Evolutionary conservation across 768 basidiomycete species (phyloP), one percentile per base, ranked within the genome.

Genomic region (Phlebiopsis flavidoalba): DNA sequence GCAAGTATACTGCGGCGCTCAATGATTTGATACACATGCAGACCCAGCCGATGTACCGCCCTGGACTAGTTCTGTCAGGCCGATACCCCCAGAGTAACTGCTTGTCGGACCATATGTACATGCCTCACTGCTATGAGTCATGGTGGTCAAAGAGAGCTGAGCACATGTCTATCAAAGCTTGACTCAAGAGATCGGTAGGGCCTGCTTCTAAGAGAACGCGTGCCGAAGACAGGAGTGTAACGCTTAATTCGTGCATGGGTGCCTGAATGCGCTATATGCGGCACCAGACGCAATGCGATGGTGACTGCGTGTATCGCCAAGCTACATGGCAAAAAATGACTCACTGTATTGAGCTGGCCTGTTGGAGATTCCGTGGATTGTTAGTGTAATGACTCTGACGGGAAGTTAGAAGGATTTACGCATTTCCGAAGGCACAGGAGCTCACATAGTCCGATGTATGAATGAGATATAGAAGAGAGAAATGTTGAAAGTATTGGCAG

Each of bases 1-100:
- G 43, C 15, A 72, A 51, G 53, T 71, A 58, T 22, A 64, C 22
- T 3, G 67, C 66, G 17, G 69, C 61, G 37, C 67, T 61, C 22
- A 69, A 55, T 19, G 66, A 62, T 43, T n/a, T 63, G 60, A 24
- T 70, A 45, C 19, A 72, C 65, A n/a, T 15, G 70, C 70, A 54
- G n/a, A n/a, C n/a, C n/a, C n/a, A n/a, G 70, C 70, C 2, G 58
- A 59, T 33, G 69, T 61, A 19, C 72, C 69, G 56, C 70, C 72
- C 54, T 71, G 68, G 40, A 70, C 77, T 78, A 40, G 53, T 24
- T n/a, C 31, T 21, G 53, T 58, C 5, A 49, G n/a, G n/a, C n/a
- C 12, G 17, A 58, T 21, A 21, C 33, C 46, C 36, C 40, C n/a
- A n/a, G 40, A 17, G 40, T 43, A 43, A 43, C 3, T 43, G 40